These are phyloP conservation scores for Silene latifolia DNA, from an alignment of 148 eudicot genomes.

Conservation along the genomic window DNA sequence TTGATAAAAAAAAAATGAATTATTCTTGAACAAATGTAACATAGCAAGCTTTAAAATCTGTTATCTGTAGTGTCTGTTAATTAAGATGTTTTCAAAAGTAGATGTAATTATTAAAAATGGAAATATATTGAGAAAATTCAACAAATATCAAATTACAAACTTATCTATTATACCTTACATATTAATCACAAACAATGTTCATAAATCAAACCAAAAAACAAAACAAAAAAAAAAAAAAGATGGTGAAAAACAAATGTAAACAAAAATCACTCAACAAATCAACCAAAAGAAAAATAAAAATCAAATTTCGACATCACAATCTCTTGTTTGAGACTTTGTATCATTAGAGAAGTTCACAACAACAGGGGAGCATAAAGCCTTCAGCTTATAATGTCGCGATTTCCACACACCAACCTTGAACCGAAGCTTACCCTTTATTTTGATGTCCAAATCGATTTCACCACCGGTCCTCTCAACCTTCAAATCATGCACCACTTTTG, in stretches of 20 bases:
- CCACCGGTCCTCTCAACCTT: constrained; percentile 50
- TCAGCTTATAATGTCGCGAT: constrained; percentile 42
- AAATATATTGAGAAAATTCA: constrained; percentile 5
- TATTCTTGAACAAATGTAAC: too few relatives aligned
- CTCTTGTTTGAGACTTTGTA: constrained; percentile 33
- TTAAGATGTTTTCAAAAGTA: not conserved
- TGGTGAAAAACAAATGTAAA: not conserved
- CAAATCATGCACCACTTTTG: constrained; percentile 27
- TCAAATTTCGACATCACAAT: constrained; percentile 47
- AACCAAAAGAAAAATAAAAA: not conserved
- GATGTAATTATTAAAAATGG: not conserved
- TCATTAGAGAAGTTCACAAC: constrained; percentile 38
- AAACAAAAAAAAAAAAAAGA: not conserved
- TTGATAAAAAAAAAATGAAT: too few relatives aligned
- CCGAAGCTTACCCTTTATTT: constrained; percentile 43
- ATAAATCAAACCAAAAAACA: not conserved
- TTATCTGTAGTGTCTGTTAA: too few relatives aligned
- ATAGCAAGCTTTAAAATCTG: too few relatives aligned
- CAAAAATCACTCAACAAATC: not conserved
- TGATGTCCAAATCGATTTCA: constrained; percentile 44
- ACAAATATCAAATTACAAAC: not conserved
- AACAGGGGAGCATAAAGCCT: constrained; percentile 47
- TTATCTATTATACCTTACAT: not conserved
- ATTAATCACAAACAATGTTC: not conserved
- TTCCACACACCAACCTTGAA: constrained; percentile 63